Percentiles rank a stretch among this genome's conserved stretches.
phyloP scores from a whole-genome alignment of 305 asterid genomes.

The Fraxinus greggii region DNA sequence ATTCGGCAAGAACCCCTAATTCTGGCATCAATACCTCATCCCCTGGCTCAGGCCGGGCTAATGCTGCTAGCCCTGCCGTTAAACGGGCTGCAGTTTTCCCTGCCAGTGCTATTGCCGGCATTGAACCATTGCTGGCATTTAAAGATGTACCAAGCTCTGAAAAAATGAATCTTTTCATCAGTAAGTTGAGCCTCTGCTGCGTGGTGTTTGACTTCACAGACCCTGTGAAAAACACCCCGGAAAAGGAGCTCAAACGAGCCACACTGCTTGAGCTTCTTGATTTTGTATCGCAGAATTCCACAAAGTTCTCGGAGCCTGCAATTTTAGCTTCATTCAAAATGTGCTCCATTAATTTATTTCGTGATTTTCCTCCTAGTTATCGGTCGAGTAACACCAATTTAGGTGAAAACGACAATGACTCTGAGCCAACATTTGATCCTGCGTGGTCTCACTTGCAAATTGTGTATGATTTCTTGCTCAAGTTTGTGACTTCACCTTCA shows the following conservation, averaged over 20 bases:
- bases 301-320: constrained; percentile 62
- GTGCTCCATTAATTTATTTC: constrained; percentile 76
- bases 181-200: constrained; percentile 82
- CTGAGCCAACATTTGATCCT: constrained; percentile 70
- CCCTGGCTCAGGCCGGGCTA: constrained; percentile 35
- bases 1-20: constrained; percentile 39
- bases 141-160: constrained; percentile 66
- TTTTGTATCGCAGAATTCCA: constrained; percentile 57
- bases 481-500: constrained; percentile 61
- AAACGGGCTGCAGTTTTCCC: constrained; percentile 75
- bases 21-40: constrained; percentile 35
- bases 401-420: constrained; percentile 63
- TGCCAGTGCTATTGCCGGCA: constrained; percentile 56
- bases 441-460: constrained; percentile 83
- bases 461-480: constrained; percentile 72
- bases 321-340: constrained; percentile 73
- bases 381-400: constrained; percentile 26
- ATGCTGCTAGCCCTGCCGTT: constrained; percentile 36
- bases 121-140: constrained; percentile 73
- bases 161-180: constrained; percentile 71
- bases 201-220: constrained; percentile 72
- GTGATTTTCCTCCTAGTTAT: constrained; percentile 60
- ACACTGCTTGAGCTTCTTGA: constrained; percentile 78
- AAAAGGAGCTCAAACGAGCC: constrained; percentile 66
- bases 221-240: constrained; percentile 48